Evolutionary conservation across 192 early-diverging fungal genomes (phyloP).

Genomic region (Coemansia sp.): DNA sequence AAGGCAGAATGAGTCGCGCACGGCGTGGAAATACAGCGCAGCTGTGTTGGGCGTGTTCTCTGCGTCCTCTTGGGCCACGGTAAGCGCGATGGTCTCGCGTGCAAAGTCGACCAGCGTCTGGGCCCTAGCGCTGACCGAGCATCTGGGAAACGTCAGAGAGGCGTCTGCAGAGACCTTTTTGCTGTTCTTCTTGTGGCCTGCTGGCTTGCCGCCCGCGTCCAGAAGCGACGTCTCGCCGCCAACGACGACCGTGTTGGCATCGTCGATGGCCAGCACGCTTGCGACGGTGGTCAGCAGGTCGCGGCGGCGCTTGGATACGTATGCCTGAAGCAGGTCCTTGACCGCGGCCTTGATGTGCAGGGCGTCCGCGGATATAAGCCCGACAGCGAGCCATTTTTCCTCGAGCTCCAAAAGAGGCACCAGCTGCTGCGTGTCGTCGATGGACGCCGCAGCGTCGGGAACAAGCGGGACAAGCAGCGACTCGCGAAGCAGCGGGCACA

Average conservation of each 20-base stretch:
- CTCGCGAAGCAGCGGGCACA: constrained; percentile 28
- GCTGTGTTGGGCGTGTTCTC: constrained; percentile 9
- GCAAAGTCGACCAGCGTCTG: constrained; percentile 51
- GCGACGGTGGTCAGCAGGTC: constrained; percentile 39
- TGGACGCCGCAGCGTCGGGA: constrained; percentile 17
- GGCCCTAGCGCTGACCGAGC: constrained; percentile 39
- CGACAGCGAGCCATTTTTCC: constrained; percentile 32
- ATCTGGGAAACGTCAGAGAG: constrained; percentile 25
- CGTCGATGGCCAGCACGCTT: constrained; percentile 28
- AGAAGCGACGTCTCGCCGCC: constrained; percentile 25
- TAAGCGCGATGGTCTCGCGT: constrained; percentile 35
- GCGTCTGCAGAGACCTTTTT: constrained; percentile 14
- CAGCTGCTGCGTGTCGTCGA: constrained; percentile 29
- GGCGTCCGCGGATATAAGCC: constrained; percentile 20
- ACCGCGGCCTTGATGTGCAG: constrained; percentile 25
- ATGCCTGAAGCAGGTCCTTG: constrained; percentile 26
- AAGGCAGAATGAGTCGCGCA: constrained; percentile 47
- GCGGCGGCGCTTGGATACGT: constrained; percentile 33
- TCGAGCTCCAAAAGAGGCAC: constrained; percentile 37
- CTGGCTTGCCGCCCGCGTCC: constrained; percentile 4
- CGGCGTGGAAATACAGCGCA: constrained; percentile 32
- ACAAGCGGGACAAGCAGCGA: constrained; percentile 24
- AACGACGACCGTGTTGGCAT: constrained; percentile 34
- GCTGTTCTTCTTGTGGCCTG: constrained; percentile 14
- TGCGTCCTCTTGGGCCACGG: constrained; percentile 1